Evolutionary conservation across 1,284 basidiomycete genomes (phyloP), one percentile per base, ranked within the genome.

Genomic region (Psilocybe mexicana): DNA sequence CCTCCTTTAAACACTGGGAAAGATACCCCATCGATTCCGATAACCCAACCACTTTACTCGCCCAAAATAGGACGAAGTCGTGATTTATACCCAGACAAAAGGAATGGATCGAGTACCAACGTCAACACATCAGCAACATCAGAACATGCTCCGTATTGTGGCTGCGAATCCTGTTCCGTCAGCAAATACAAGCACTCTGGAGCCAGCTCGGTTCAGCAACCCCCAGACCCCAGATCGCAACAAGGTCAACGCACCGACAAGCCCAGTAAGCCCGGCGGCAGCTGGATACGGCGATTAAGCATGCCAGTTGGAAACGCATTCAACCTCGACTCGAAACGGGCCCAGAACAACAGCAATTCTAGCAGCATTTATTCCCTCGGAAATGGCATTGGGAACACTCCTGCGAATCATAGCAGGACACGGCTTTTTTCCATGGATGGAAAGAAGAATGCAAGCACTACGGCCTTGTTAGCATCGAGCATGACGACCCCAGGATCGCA

Each of bases 231-330:
- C 49, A 60, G 59, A 44, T 52, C 59, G 6, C 38, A 40, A 40
- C 38, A 40, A 40, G 38, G 38, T 3, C 38, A 40, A n/a, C 38
- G 38, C n/a, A 40, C 38, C 10, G 38, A 40, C 63, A 88, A 86
- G 63, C 79, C 83, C 7, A 87, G 82, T 63, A 66, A 50, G 35
- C 35, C 36, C 18, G 25, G 50, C 11, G 47, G 53, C 8, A 52
- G 71, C 0, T 92, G 90, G 89, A 88, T 91, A 61, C 74, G 87
- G 40, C 76, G 89, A 55, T 69, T 92, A 58, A 92, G 89, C 64
- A 89, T 91, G 87, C 88, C 89, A 26, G 75, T 82, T 49, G 73
- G 77, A 23, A 79, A 78, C 54, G 79, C 83, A 23, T 84, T 88
- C 35, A 54, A 52, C 65, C 79, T 78, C 28, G 78, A 81, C 57